Evolutionary conservation across 495 filamentous ascomycete genomes (phyloP).

Genomic region (Xanthoparmelia taractica): DNA sequence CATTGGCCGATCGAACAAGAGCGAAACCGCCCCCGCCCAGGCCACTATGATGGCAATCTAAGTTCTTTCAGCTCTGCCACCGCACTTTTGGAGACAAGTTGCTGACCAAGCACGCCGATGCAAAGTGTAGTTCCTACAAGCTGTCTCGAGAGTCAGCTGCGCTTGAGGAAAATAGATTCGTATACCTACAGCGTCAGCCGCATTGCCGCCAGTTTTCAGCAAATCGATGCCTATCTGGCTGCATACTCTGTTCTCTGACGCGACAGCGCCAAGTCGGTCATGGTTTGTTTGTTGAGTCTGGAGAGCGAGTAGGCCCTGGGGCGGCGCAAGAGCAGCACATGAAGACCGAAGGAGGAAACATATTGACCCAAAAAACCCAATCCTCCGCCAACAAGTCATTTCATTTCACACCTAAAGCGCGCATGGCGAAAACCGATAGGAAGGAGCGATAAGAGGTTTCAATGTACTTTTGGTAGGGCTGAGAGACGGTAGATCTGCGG

Average conservation of each 20-base stretch:
- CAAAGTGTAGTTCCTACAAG: conserved; percentile 65
- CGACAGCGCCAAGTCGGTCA: conserved; percentile 57
- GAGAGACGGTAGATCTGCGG: background rate
- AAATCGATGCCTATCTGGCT: conserved; percentile 70
- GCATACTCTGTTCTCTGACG: conserved; percentile 66
- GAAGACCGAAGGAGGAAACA: background rate
- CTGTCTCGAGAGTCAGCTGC: conserved; percentile 25
- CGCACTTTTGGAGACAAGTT: conserved; percentile 7
- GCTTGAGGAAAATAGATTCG: no score
- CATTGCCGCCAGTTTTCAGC: conserved; percentile 62
- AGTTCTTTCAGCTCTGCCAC: conserved; percentile 22
- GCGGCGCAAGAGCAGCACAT: background rate
- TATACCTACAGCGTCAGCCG: conserved; percentile 56
- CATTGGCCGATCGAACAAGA: conserved; percentile 48
- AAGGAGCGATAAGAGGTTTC: background rate
- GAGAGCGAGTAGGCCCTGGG: conserved; percentile 1
- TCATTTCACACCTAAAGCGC: background rate
- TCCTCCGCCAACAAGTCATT: background rate
- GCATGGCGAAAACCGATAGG: background rate
- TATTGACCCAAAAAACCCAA: background rate
- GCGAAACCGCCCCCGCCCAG: conserved; percentile 83
- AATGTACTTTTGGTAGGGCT: background rate
- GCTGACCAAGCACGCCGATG: conserved; percentile 58
- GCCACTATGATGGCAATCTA: conserved; percentile 61
- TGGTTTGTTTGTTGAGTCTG: background rate